Conservation (phyloP, 805 yeast species). For the Pichia pseudocactophila region DNA sequence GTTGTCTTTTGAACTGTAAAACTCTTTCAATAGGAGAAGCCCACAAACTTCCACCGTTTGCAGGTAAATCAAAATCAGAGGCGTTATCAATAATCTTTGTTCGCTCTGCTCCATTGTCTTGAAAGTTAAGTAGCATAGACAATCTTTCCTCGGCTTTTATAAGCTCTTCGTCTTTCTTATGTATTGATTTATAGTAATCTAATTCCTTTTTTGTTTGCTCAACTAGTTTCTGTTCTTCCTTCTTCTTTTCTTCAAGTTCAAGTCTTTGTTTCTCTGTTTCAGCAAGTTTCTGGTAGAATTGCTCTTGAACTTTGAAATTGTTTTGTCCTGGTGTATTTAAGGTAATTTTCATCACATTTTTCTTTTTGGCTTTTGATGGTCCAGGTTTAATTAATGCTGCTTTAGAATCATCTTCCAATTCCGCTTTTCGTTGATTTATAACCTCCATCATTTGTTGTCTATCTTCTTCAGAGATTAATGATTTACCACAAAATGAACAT, state of each 20-base stretch:
- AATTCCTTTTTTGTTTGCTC: slow-evolving; percentile 35
- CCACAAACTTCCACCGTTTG: slow-evolving; percentile 57
- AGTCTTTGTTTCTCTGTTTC: slow-evolving; percentile 32
- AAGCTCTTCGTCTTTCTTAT: slow-evolving; percentile 47
- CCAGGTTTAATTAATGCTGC: slow-evolving; percentile 5
- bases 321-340: slow-evolving; percentile 55
- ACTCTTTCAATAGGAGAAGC: slow-evolving; percentile 83
- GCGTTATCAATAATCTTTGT: slow-evolving; percentile 91
- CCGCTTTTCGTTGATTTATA: slow-evolving; percentile 44
- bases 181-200: slow-evolving; percentile 33
- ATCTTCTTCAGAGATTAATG: slow-evolving; percentile 57
- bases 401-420: slow-evolving; percentile 26
- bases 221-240: slow-evolving; percentile 31
- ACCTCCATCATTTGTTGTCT: slow-evolving; percentile 44
- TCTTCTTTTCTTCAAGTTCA: slow-evolving; percentile 26
- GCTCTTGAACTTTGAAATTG: slow-evolving; percentile 60
- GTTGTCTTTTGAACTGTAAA: slow-evolving; percentile 77
- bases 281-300: slow-evolving; percentile 52
- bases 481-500: slow-evolving; percentile 73
- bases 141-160: slow-evolving; percentile 63
- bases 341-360: slow-evolving; percentile 45
- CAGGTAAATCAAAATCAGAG: slow-evolving; percentile 66
- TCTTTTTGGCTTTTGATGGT: slow-evolving; percentile 20
- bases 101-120: slow-evolving; percentile 79
- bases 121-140: slow-evolving; percentile 68